Conservation (phyloP, 257 asterid species). For the Cruciata laevipes region DNA sequence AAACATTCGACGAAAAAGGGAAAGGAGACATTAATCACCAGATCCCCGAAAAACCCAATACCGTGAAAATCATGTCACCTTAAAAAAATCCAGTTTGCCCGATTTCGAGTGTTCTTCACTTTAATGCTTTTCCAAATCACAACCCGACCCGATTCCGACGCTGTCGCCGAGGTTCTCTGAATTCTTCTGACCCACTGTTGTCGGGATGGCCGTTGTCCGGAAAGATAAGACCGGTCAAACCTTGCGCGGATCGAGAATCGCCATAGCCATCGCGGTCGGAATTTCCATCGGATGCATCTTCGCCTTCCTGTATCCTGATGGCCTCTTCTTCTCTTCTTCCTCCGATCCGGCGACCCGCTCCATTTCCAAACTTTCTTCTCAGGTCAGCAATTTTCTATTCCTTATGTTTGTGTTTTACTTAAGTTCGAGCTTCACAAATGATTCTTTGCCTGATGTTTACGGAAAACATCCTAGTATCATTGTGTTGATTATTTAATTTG, state of each 20-base stretch:
- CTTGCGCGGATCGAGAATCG: conserved; percentile 52
- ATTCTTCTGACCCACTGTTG: neutral
- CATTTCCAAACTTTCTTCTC: conserved; percentile 26
- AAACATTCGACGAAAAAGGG: neutral
- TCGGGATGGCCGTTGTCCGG: conserved; percentile 56
- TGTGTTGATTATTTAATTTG: too few species aligned
- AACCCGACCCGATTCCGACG: neutral
- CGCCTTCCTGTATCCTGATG: conserved; percentile 60
- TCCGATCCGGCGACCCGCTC: conserved; percentile 23
- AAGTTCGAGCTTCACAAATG: neutral
- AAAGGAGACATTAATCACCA: neutral
- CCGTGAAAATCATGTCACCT: neutral
- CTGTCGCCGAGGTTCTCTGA: neutral
- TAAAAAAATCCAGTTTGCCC: too few species aligned
- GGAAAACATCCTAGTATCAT: too few species aligned
- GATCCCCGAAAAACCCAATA: neutral
- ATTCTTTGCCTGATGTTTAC: neutral
- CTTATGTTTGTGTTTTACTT: neutral
- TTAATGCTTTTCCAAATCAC: conserved; percentile 2
- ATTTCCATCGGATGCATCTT: conserved; percentile 54
- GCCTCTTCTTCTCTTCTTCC: conserved; percentile 42
- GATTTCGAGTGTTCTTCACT: conserved; percentile 16
- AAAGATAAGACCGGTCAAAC: conserved; percentile 44
- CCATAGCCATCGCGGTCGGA: conserved; percentile 56
- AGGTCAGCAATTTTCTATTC: conserved; percentile 29